Evolutionary conservation across 2,329 filamentous ascomycete genomes (phyloP).

Genomic region (Verticillium alfalfae): DNA sequence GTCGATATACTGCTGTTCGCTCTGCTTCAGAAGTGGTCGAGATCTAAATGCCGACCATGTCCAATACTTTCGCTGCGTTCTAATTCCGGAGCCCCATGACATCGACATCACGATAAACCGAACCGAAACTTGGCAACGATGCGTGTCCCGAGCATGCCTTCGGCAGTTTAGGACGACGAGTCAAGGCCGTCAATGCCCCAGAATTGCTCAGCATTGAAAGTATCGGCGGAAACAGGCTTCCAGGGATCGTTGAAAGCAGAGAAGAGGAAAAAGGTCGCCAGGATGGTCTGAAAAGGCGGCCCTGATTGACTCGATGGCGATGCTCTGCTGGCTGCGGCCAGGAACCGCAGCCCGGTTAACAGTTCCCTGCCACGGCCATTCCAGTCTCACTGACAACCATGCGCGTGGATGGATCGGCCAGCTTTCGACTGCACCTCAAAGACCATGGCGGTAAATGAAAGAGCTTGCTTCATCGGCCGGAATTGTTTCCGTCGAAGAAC

Average conservation of each 20-base stretch:
- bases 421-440: conserved; percentile 31
- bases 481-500: conserved; percentile 69
- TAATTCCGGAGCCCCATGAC: too few species aligned
- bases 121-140: too few species aligned
- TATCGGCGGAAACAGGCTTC: conserved; percentile 60
- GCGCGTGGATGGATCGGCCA: conserved; percentile 43
- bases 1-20: too few species aligned
- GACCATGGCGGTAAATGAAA: conserved; percentile 58
- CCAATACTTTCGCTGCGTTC: too few species aligned
- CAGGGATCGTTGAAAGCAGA: conserved; percentile 75
- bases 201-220: conserved; percentile 68
- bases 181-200: conserved; percentile 58
- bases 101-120: too few species aligned
- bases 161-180: conserved; percentile 10
- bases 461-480: conserved; percentile 55
- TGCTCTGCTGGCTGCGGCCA: conserved; percentile 57
- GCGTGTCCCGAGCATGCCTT: too few species aligned
- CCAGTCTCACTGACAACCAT: conserved; percentile 77
- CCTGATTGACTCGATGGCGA: conserved; percentile 62
- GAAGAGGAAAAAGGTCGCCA: conserved; percentile 62
- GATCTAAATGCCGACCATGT: too few species aligned
- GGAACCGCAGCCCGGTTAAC: conserved; percentile 66
- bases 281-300: conserved; percentile 45
- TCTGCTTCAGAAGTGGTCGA: too few species aligned
- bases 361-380: conserved; percentile 67